Percentiles rank a stretch among this genome's conserved stretches.
Conservation (phyloP, 129 eudicot genomes). For the Smallanthus sonchifolius region DNA sequence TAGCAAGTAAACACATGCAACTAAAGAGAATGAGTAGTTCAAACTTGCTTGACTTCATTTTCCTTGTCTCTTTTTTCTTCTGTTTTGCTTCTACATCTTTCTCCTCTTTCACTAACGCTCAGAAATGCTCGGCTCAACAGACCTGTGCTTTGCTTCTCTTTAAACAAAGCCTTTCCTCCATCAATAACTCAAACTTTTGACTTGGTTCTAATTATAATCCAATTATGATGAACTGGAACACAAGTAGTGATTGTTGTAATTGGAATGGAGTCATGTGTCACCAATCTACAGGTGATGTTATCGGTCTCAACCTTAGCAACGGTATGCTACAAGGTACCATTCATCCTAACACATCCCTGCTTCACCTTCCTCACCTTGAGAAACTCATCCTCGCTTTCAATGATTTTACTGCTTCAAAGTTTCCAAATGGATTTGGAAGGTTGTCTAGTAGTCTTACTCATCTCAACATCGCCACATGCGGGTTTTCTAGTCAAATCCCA, state of each 20-base stretch:
- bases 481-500: slow-evolving; percentile 8
- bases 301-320: slow-evolving; percentile 28
- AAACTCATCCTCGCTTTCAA: slow-evolving; percentile 30
- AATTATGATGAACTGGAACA: slow-evolving; percentile 22
- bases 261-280: slow-evolving; percentile 40
- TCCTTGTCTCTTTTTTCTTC: no score
- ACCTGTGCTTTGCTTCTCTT: slow-evolving; percentile 3
- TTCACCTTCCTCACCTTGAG: slow-evolving; percentile 18
- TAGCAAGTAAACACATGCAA: no score
- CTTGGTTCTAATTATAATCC: neutral
- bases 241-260: slow-evolving; percentile 23
- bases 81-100: no score
- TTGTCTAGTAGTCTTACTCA: slow-evolving; percentile 20
- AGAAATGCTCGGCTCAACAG: neutral
- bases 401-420: neutral
- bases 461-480: slow-evolving; percentile 9
- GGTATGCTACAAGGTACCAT: slow-evolving; percentile 27
- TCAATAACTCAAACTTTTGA: neutral
- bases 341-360: slow-evolving; percentile 24
- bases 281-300: slow-evolving; percentile 20
- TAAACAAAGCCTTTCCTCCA: slow-evolving; percentile 5
- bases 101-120: no score
- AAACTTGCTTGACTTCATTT: no score
- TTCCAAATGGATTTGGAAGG: slow-evolving; percentile 13
- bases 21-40: no score